Conservation (phyloP, 2,329 filamentous ascomycete genomes). For the Pseudonectria buxi region DNA sequence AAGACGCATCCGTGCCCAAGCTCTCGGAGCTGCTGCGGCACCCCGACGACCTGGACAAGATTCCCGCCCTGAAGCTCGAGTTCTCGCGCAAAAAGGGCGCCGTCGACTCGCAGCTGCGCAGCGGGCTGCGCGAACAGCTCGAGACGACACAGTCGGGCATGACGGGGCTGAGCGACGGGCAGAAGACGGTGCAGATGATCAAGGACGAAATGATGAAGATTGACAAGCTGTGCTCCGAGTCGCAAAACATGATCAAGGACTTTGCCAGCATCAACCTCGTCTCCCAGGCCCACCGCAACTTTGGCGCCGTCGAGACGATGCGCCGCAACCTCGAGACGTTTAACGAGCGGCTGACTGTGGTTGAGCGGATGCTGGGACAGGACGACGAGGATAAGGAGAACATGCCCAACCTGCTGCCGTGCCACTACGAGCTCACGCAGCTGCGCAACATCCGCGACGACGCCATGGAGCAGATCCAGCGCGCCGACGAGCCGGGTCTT, state of each 20-base stretch:
- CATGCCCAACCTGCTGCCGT: conserved; percentile 83
- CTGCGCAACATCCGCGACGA: conserved; percentile 92
- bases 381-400: conserved; percentile 82
- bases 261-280: conserved; percentile 89
- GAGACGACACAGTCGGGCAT: conserved; percentile 93
- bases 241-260: conserved; percentile 94
- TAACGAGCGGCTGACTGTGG: conserved; percentile 64
- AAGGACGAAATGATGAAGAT: conserved; percentile 99
- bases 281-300: conserved; percentile 93
- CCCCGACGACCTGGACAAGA: conserved; percentile 96
- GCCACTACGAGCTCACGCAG: conserved; percentile 88
- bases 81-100: conserved; percentile 90
- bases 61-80: conserved; percentile 79
- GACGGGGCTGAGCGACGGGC: conserved; percentile 78
- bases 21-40: conserved; percentile 90
- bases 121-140: conserved; percentile 83
- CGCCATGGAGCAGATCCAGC: conserved; percentile 91
- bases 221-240: conserved; percentile 93
- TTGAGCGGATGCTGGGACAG: conserved; percentile 72
- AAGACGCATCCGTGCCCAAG: conserved; percentile 64
- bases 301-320: conserved; percentile 90
- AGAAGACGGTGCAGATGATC: conserved; percentile 85
- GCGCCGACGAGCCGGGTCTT: conserved; percentile 64
- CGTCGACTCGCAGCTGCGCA: conserved; percentile 83
- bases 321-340: conserved; percentile 85